A percentile compares a stretch with the other conserved stretches of the same genome.
phyloP scores from a whole-genome alignment of 768 basidiomycete species.

The Albatrellus ellisii region DNA sequence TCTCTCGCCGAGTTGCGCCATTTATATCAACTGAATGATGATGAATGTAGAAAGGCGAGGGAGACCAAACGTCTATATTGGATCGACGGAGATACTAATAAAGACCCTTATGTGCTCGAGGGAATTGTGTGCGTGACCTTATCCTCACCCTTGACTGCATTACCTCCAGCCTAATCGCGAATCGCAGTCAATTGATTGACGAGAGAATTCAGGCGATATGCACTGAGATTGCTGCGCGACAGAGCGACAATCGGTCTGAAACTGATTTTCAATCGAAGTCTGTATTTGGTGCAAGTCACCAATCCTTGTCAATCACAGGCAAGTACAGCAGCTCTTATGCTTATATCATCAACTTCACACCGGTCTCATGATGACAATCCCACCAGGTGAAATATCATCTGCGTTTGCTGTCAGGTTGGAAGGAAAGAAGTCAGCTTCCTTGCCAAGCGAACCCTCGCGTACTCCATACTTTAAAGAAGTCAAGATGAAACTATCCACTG shows the following conservation, averaged over 20 bases:
- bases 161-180: not conserved
- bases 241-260: too few relatives aligned
- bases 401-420: conserved; percentile 1
- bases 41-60: not conserved
- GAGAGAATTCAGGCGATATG: conserved; percentile 28
- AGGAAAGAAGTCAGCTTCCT: conserved; percentile 2
- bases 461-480: conserved; percentile 36
- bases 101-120: not conserved
- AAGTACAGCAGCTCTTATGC: too few relatives aligned
- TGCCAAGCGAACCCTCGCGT: conserved; percentile 1
- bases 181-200: conserved; percentile 20
- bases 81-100: not conserved
- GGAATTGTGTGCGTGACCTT: not conserved
- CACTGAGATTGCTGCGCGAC: conserved; percentile 19
- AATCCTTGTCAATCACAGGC: too few relatives aligned
- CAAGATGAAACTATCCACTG: conserved; percentile 32
- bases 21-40: not conserved
- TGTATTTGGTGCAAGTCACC: too few relatives aligned
- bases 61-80: not conserved
- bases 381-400: conserved; percentile 2
- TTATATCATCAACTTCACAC: too few relatives aligned
- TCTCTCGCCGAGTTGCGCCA: not conserved
- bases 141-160: not conserved
- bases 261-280: too few relatives aligned
- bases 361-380: too few relatives aligned